phyloP scores from a whole-genome alignment of 202 grass and related monocot genomes.

The Digitaria exilis region DNA sequence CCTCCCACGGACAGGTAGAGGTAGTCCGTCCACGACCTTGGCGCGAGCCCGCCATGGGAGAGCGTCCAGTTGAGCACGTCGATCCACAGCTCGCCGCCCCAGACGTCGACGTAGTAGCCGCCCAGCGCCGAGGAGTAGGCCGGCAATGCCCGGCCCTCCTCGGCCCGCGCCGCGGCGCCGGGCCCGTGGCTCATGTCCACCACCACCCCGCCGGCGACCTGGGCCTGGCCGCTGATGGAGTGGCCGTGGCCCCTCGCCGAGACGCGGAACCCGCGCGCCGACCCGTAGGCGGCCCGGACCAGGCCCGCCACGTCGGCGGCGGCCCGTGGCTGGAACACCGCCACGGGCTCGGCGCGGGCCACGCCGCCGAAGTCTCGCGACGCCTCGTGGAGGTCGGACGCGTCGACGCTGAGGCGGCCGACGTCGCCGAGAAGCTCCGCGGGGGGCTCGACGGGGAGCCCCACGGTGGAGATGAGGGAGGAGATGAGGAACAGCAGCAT shows the following conservation, averaged over 20 bases:
- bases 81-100: constrained; percentile 85
- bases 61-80: constrained; percentile 92
- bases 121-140: constrained; percentile 56
- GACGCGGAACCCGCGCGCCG: constrained; percentile 49
- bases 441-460: constrained; percentile 50
- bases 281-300: constrained; percentile 55
- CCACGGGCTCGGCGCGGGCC: constrained; percentile 35
- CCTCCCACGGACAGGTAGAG: constrained; percentile 89
- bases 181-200: constrained; percentile 74
- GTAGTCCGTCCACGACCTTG: constrained; percentile 94
- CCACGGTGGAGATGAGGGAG: constrained; percentile 70
- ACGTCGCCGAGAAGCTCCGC: constrained; percentile 33
- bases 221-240: constrained; percentile 85
- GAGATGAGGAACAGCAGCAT: constrained; percentile 53
- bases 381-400: constrained; percentile 53
- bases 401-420: constrained; percentile 50
- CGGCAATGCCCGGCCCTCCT: constrained; percentile 29
- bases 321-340: constrained; percentile 59
- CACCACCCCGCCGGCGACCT: constrained; percentile 64
- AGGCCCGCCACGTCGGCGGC: constrained; percentile 55
- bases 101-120: constrained; percentile 81
- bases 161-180: not conserved
- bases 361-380: constrained; percentile 70
- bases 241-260: constrained; percentile 84
- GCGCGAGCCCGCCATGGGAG: constrained; percentile 67